Evolutionary conservation across 805 yeast species (phyloP).

Genomic region (Ogataea henricii): DNA sequence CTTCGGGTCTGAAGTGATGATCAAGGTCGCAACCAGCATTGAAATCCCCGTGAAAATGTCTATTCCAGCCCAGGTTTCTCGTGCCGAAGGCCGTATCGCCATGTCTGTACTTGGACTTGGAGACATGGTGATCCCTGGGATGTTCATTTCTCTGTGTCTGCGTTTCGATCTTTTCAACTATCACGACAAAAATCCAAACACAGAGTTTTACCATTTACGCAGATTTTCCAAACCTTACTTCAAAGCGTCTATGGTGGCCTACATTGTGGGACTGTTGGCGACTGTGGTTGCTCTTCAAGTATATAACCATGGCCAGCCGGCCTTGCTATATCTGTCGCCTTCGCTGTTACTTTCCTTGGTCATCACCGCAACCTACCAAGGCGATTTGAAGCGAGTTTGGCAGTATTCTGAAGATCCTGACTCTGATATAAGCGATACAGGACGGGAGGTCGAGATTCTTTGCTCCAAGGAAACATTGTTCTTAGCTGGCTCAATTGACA

Average conservation of each 20-base stretch:
- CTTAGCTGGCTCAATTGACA: conserved; percentile 24
- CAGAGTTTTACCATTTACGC: conserved; percentile 44
- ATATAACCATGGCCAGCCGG: conserved; percentile 61
- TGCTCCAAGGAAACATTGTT: conserved; percentile 29
- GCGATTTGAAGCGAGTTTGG: conserved; percentile 47
- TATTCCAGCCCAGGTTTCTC: conserved; percentile 41
- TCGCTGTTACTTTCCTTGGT: conserved; percentile 38
- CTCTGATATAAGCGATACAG: conserved; percentile 14
- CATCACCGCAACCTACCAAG: conserved; percentile 36
- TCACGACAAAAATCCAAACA: conserved; percentile 34
- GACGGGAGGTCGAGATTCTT: conserved; percentile 18
- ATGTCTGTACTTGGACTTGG: conserved; percentile 61
- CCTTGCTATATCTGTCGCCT: conserved; percentile 65
- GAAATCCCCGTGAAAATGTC: conserved; percentile 56
- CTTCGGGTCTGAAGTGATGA: conserved; percentile 62
- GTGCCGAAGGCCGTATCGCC: conserved; percentile 16
- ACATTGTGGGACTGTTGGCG: conserved; percentile 44
- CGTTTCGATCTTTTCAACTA: conserved; percentile 52
- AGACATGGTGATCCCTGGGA: conserved; percentile 64
- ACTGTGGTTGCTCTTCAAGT: conserved; percentile 45
- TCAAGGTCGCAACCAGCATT: conserved; percentile 56
- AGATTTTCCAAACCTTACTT: conserved; percentile 49
- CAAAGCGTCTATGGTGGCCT: conserved; percentile 45
- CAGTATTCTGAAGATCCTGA: conserved; percentile 35
- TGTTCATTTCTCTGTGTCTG: conserved; percentile 52